Evolutionary conservation across 257 asterid genomes (phyloP).

Genomic region (Rehmannia glutinosa): DNA sequence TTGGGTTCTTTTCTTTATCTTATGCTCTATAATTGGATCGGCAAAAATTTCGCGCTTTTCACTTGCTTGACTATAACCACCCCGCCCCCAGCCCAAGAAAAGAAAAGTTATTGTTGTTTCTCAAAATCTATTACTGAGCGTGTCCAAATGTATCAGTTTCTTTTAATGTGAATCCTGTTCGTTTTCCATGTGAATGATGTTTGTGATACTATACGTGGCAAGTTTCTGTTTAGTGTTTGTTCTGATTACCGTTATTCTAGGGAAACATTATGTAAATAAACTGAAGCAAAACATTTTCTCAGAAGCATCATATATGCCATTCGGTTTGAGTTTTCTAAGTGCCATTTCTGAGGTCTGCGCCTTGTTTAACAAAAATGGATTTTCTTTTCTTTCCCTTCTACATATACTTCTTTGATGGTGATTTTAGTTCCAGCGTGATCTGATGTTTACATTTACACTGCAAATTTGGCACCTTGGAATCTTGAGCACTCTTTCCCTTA

Average conservation of each 20-base stretch:
- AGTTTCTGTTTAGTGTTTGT: background rate
- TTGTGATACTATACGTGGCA: background rate
- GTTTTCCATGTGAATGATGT: background rate
- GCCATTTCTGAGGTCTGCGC: background rate
- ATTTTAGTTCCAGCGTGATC: background rate
- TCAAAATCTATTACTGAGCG: background rate
- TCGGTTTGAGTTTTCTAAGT: background rate
- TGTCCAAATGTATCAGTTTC: background rate
- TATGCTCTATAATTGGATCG: background rate
- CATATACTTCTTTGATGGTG: background rate
- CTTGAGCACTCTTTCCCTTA: slow-evolving; percentile 15
- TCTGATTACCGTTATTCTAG: background rate
- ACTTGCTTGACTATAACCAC: background rate
- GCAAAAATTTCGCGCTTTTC: background rate
- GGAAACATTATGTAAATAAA: background rate
- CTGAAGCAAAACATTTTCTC: background rate
- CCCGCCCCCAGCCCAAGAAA: background rate
- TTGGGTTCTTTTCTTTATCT: background rate
- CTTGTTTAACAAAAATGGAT: background rate
- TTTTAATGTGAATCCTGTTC: background rate
- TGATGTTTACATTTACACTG: background rate
- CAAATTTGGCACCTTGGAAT: slow-evolving; percentile 15
- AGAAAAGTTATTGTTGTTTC: background rate
- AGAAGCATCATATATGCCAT: background rate
- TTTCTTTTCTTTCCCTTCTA: background rate